These are phyloP conservation scores for Geum urbanum DNA, from an alignment of 306 rosid genomes.

Conservation along the genomic window DNA sequence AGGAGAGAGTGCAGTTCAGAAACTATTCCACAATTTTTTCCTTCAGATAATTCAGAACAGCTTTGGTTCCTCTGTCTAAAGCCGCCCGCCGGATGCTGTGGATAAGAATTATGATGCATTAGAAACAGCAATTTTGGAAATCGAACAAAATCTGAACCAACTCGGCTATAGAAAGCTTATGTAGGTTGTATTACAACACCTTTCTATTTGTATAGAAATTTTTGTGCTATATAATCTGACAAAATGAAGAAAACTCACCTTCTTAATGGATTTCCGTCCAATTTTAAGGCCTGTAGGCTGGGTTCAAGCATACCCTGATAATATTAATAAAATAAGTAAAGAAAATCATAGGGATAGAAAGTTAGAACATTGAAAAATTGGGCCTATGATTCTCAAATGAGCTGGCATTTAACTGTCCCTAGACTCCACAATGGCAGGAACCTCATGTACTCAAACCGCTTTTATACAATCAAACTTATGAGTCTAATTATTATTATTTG, in stretches of 20 bases:
- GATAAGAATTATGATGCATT: neutral
- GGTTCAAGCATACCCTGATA: conserved; percentile 84
- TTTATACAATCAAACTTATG: neutral
- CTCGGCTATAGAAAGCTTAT: too few relatives aligned
- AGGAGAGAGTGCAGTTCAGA: neutral
- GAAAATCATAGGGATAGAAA: conserved; percentile 12
- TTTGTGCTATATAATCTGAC: neutral
- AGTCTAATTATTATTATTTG: neutral
- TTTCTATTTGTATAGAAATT: neutral
- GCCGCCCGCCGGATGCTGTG: conserved; percentile 82
- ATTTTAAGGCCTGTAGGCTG: conserved; percentile 67
- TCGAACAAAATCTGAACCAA: neutral
- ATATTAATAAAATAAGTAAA: neutral
- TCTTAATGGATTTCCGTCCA: conserved; percentile 92
- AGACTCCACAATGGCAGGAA: neutral
- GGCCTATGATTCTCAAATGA: neutral
- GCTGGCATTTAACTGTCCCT: neutral
- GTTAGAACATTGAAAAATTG: too few relatives aligned
- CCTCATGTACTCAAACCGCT: neutral
- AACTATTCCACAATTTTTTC: conserved; percentile 56
- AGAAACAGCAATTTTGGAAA: neutral
- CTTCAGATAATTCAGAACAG: conserved; percentile 68
- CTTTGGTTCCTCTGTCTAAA: conserved; percentile 83
- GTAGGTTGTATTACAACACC: too few relatives aligned
- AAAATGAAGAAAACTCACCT: conserved; percentile 39